These are phyloP conservation scores for Sinapis alba DNA, from an alignment of 441 rosid species.

Conservation along the genomic window DNA sequence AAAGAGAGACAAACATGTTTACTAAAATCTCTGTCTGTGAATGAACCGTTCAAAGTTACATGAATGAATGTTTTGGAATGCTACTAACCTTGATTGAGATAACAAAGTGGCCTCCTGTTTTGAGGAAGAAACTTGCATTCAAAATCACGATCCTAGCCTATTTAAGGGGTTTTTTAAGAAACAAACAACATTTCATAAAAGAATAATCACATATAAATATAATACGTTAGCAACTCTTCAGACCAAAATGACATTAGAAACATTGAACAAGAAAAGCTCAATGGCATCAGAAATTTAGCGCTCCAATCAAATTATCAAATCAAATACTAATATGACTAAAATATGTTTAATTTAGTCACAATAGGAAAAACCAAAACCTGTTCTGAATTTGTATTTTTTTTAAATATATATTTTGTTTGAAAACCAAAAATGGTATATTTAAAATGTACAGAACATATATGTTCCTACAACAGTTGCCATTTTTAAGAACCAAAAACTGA, in stretches of 20 bases:
- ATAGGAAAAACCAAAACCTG: neutral
- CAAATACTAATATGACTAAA: too few relatives aligned
- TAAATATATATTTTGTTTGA: neutral
- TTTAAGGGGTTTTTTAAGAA: neutral
- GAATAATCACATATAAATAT: neutral
- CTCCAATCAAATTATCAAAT: neutral
- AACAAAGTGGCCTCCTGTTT: slow-evolving; percentile 93
- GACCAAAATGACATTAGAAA: neutral
- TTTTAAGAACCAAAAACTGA: neutral
- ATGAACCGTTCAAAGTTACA: neutral
- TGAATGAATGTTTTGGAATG: neutral
- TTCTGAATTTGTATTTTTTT: neutral
- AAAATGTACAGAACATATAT: neutral
- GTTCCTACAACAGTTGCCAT: neutral
- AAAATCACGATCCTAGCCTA: slow-evolving; percentile 95
- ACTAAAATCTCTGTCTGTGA: neutral
- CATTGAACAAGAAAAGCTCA: neutral
- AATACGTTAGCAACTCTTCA: neutral
- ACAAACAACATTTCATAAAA: neutral
- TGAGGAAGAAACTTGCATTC: slow-evolving; percentile 79
- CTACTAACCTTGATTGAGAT: slow-evolving; percentile 88
- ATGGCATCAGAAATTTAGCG: neutral
- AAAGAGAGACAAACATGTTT: neutral
- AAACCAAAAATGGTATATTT: neutral
- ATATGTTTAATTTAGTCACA: neutral